phyloP scores from a whole-genome alignment of 768 basidiomycete genomes.

The Macrolepiota albuminosa region DNA sequence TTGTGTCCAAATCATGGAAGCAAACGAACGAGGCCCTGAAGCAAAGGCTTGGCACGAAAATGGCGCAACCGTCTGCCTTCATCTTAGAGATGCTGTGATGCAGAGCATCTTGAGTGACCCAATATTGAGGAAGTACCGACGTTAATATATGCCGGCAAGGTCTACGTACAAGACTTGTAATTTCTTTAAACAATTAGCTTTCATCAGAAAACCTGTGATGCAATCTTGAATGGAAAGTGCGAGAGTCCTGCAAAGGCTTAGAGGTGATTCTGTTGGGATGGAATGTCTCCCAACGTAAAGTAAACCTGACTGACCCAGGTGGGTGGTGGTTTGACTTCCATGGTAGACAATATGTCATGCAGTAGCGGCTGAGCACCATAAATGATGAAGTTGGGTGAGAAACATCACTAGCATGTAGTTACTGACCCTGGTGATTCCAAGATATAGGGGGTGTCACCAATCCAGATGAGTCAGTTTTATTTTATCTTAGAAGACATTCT shows the following conservation, averaged over 20 bases:
- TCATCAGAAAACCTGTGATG: not conserved
- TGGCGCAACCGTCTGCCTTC: slow-evolving; percentile 20
- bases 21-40: not conserved
- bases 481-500: no score
- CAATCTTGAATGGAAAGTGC: not conserved
- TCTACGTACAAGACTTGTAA: not conserved
- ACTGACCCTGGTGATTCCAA: no score
- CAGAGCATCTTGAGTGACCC: slow-evolving; percentile 20
- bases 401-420: no score
- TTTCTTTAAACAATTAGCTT: not conserved
- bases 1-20: slow-evolving; percentile 27
- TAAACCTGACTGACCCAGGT: no score
- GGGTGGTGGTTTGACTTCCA: no score
- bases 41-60: slow-evolving; percentile 18
- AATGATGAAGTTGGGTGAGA: no score
- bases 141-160: not conserved
- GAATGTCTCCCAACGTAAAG: no score
- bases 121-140: slow-evolving; percentile 17
- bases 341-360: no score
- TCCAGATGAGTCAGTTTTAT: no score
- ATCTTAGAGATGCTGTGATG: slow-evolving; percentile 19
- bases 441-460: no score
- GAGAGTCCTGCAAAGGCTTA: not conserved
- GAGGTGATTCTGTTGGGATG: not conserved
- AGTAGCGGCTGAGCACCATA: no score